Base-by-base conservation (phyloP, 768 basidiomycete genomes). In the Fomitopsis pulvina region DNA sequence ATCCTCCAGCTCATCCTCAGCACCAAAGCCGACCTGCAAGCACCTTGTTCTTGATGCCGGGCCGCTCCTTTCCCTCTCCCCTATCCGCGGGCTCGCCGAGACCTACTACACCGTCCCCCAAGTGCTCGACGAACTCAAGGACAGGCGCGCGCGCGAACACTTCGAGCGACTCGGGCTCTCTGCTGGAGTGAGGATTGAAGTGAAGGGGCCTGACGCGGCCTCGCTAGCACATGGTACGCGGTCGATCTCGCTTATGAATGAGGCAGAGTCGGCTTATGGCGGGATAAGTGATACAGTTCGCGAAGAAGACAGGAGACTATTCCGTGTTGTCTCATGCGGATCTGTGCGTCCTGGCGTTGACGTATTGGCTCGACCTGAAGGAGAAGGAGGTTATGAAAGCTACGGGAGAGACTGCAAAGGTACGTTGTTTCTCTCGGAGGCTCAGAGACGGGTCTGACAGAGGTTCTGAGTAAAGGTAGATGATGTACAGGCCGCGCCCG, bases 221-320 rank as follows among this genome's bases (percentile, higher is more conserved):
- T 83, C 90, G 25, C 60, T 96, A 63, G 66, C 79, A 51, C 75
- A 80, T 58, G 80, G 83, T 83, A 50, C 42, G 76, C 62, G 7
- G 52, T 5, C 27, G 4, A 25, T 41, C 24, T 24, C 22, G 45
- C 28, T 11, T 39, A 32, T 22, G 12, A 26, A 45, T 51, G 38
- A 26, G 51, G 14, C 18, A 16, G 34, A 48, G 18, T 20, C 22
- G 48, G 48, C 54, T 46, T 52, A 63, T 51, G 60, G 22, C 26
- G 39, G 48, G 53, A 38, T 62, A 97, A n/a, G 96, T 95, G 3
- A 89, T 87, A 48, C 85, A 86, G 53, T 85, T 83, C 67, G 91
- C 96, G 3, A 95, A 92, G 74, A 90, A 90, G 73, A 95, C 95
- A 0, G 96, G 96, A 63, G 96, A 99, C 68, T 94, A 92, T 63